These are phyloP conservation scores for Leccinum obscurum DNA, from an alignment of 768 basidiomycete species.

Conservation along the genomic window DNA sequence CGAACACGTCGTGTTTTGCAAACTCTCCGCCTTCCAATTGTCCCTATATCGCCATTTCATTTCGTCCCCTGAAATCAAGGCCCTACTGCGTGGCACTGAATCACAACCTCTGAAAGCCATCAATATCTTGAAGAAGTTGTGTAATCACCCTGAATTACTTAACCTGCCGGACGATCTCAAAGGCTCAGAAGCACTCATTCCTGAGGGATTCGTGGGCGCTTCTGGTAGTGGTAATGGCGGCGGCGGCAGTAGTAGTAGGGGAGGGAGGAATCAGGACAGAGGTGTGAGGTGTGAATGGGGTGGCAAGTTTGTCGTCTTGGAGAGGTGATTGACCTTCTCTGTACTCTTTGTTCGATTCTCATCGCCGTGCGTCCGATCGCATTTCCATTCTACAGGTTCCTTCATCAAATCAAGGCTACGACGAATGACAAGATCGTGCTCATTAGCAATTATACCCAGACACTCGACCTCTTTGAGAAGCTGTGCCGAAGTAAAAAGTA, in stretches of 20 bases:
- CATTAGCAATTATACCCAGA: constrained; percentile 97
- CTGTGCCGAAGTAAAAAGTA: constrained; percentile 84
- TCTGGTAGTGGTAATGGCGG: not conserved
- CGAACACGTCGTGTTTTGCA: constrained; percentile 96
- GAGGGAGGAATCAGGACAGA: constrained; percentile 38
- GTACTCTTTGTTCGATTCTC: not conserved
- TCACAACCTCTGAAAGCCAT: constrained; percentile 97
- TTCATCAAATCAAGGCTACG: constrained; percentile 76
- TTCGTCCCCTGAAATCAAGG: constrained; percentile 89
- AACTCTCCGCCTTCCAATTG: constrained; percentile 79
- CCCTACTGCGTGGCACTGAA: constrained; percentile 79
- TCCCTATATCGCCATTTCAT: constrained; percentile 89
- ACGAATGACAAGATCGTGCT: constrained; percentile 95
- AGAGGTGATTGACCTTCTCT: constrained; percentile 54
- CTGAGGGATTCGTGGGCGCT: constrained; percentile 74
- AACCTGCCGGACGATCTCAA: constrained; percentile 81
- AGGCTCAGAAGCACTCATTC: constrained; percentile 80
- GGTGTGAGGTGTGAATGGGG: constrained; percentile 77
- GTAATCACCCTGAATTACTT: constrained; percentile 92
- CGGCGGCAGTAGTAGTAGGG: constrained; percentile 40
- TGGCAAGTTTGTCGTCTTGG: constrained; percentile 92
- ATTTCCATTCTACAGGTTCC: constrained; percentile 54
- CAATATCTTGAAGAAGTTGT: constrained; percentile 91
- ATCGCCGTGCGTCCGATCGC: not conserved
- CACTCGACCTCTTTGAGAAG: constrained; percentile 90